phyloP scores from a whole-genome alignment of 31 red algal genomes.

The Pterothamnion heteromorphum region DNA sequence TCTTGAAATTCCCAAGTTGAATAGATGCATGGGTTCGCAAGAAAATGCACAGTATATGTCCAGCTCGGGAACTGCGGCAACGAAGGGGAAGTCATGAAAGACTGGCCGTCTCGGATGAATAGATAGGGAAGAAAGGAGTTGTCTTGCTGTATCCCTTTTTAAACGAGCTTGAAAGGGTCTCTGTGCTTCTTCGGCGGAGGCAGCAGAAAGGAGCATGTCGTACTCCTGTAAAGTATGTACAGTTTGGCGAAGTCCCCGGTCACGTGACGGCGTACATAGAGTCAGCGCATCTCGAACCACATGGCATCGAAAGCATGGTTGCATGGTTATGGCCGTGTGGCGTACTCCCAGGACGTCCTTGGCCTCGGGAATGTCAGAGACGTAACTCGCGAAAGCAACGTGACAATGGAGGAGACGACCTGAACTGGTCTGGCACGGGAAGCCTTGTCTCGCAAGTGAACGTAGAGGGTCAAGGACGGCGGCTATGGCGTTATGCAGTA shows the following conservation, averaged over 20 bases:
- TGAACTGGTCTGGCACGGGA: too few species aligned
- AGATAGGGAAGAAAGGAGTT: not conserved
- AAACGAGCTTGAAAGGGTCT: not conserved
- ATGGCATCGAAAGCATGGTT: not conserved
- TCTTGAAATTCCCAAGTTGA: conserved; percentile 30
- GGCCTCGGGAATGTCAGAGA: conserved; percentile 1
- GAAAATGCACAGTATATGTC: not conserved
- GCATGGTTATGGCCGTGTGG: not conserved
- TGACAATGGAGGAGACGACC: too few species aligned
- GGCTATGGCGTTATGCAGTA: too few species aligned
- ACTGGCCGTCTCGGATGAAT: too few species aligned
- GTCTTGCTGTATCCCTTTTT: not conserved
- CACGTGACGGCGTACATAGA: too few species aligned
- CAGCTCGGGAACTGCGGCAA: not conserved
- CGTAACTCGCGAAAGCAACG: not conserved
- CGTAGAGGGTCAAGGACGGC: too few species aligned
- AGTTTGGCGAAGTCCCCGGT: too few species aligned
- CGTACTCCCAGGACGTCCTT: not conserved
- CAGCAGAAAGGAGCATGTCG: too few species aligned
- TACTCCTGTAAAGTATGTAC: too few species aligned
- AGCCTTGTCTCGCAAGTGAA: too few species aligned
- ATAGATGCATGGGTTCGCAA: conserved; percentile 40
- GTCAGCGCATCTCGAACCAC: too few species aligned
- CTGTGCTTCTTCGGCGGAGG: too few species aligned
- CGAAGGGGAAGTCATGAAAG: not conserved